Percentiles rank a stretch among this genome's conserved stretches.
These are phyloP conservation scores for Davidsoniella eucalypti DNA, from an alignment of 2,329 filamentous ascomycete genomes.

Conservation along the genomic window DNA sequence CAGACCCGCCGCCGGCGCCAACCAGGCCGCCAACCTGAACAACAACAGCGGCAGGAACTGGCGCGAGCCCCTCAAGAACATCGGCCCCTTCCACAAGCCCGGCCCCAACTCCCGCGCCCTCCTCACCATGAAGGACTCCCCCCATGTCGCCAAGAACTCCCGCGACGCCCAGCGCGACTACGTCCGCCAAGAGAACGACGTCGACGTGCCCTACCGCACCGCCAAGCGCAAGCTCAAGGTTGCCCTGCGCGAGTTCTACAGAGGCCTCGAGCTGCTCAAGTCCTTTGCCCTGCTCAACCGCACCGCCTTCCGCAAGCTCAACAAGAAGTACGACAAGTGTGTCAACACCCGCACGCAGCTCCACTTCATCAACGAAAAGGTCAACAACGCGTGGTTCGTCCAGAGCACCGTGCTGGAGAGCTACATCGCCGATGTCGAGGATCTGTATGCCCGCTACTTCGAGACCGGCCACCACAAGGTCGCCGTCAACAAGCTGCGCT, in stretches of 20 bases:
- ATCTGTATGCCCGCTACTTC: constrained; percentile 88
- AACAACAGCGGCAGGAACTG: constrained; percentile 18
- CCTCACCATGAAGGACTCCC: constrained; percentile 36
- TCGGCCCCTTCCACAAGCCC: constrained; percentile 21
- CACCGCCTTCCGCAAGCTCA: constrained; percentile 90
- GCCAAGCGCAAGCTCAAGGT: constrained; percentile 86
- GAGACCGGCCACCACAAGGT: constrained; percentile 87
- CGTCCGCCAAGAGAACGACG: constrained; percentile 27
- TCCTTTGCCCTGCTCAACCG: constrained; percentile 80
- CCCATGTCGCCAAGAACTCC: constrained; percentile 21
- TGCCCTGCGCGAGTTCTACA: constrained; percentile 84
- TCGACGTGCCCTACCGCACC: constrained; percentile 61
- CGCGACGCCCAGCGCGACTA: constrained; percentile 30
- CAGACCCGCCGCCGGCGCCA: background rate
- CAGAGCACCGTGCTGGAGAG: constrained; percentile 71
- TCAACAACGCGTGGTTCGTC: constrained; percentile 82
- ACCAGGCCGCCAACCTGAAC: background rate
- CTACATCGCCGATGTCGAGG: constrained; percentile 67
- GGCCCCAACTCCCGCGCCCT: constrained; percentile 46
- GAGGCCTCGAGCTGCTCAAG: constrained; percentile 79
- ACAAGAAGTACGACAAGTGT: constrained; percentile 96
- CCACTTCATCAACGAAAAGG: constrained; percentile 79
- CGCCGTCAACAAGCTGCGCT: constrained; percentile 71
- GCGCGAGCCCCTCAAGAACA: constrained; percentile 37
- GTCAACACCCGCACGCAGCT: constrained; percentile 60